Evolutionary conservation across 2,329 filamentous ascomycete species (phyloP).

Genomic region (Aspergillus sp.): DNA sequence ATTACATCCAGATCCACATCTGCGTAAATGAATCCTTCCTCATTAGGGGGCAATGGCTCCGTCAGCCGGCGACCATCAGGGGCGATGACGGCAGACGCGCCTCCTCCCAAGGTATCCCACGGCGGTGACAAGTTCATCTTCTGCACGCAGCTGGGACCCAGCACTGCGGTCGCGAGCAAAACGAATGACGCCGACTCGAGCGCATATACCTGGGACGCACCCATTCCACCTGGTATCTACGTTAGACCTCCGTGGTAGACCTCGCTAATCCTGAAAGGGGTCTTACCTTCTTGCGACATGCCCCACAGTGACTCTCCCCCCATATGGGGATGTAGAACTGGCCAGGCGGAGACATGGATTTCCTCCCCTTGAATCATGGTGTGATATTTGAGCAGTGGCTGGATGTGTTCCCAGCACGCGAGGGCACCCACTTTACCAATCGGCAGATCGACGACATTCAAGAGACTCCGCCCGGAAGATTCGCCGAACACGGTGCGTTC

Average conservation of each 20-base stretch:
- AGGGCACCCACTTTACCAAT: conserved; percentile 1
- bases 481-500: conserved; percentile 7
- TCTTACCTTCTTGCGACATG: conserved; percentile 1
- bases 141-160: neutral
- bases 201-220: neutral
- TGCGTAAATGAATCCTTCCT: neutral
- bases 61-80: conserved; percentile 3
- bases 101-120: neutral
- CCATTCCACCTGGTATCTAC: neutral
- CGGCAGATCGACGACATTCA: neutral
- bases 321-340: neutral
- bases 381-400: conserved; percentile 1
- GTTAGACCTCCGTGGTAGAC: neutral
- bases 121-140: neutral
- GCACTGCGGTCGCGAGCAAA: neutral
- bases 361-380: conserved; percentile 1
- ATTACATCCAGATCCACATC: conserved; percentile 2
- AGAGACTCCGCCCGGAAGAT: neutral
- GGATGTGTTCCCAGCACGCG: conserved; percentile 1
- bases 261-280: rapidly evolving
- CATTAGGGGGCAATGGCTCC: neutral
- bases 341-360: conserved; percentile 4
- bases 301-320: neutral
- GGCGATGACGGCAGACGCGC: neutral
- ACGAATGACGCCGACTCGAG: neutral